Percentiles rank a stretch among this genome's conserved stretches.
These are phyloP conservation scores for Aspergillus candidus DNA, from an alignment of 2,329 filamentous ascomycete species.

Conservation along the genomic window DNA sequence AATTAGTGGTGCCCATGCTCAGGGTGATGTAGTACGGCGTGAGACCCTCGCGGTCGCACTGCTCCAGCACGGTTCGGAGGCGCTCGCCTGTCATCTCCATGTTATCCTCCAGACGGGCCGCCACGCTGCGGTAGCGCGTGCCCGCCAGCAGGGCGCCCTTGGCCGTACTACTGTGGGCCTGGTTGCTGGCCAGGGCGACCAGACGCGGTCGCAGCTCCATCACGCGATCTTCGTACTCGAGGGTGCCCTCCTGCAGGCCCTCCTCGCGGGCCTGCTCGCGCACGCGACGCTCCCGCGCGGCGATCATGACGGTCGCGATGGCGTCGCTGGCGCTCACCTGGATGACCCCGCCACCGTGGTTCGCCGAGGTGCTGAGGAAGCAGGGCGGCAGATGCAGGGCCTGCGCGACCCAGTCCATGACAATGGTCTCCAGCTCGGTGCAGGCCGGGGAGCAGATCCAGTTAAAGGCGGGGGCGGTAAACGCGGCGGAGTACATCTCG, in stretches of 20 bases:
- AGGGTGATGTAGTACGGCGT: slow-evolving; percentile 82
- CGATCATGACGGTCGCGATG: slow-evolving; percentile 78
- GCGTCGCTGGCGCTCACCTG: slow-evolving; percentile 88
- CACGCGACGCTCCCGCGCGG: slow-evolving; percentile 75
- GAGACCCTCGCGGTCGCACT: slow-evolving; percentile 62
- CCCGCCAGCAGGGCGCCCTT: slow-evolving; percentile 85
- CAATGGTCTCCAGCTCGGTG: slow-evolving; percentile 87
- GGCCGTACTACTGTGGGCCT: slow-evolving; percentile 75
- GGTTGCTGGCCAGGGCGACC: slow-evolving; percentile 72
- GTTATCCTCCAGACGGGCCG: slow-evolving; percentile 55
- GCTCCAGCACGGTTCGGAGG: slow-evolving; percentile 57
- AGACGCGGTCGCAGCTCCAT: slow-evolving; percentile 63
- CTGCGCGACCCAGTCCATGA: slow-evolving; percentile 85
- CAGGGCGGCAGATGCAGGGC: slow-evolving; percentile 66
- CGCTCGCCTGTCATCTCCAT: slow-evolving; percentile 64
- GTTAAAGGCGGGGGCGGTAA: slow-evolving; percentile 90
- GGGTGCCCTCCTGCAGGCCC: slow-evolving; percentile 38
- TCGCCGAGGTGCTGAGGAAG: slow-evolving; percentile 64
- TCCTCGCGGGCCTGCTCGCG: slow-evolving; percentile 51
- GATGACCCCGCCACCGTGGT: slow-evolving; percentile 77
- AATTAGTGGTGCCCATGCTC: slow-evolving; percentile 79
- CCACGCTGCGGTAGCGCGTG: slow-evolving; percentile 68
- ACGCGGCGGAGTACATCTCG: slow-evolving; percentile 84
- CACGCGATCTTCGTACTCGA: slow-evolving; percentile 63
- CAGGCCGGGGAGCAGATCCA: slow-evolving; percentile 92